phyloP scores from a whole-genome alignment of 306 rosid species.

The Pueraria montana region DNA sequence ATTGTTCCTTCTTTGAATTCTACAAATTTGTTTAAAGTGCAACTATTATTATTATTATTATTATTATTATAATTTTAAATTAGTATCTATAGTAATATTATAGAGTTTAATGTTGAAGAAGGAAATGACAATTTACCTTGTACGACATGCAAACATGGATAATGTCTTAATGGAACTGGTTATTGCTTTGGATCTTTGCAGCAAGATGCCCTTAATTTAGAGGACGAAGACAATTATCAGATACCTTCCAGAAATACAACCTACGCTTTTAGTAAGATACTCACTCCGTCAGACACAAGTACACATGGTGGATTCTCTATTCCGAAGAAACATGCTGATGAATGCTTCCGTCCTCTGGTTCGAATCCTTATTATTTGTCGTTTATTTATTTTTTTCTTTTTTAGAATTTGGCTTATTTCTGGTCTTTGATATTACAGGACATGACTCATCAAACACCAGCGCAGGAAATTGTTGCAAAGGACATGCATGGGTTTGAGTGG shows the following conservation, averaged over 20 bases:
- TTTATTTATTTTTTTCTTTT: background rate
- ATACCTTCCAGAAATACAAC: conserved; percentile 35
- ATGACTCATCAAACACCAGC: conserved; percentile 65
- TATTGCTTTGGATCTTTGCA: conserved; percentile 47
- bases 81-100: too few relatives aligned
- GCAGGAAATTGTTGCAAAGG: conserved; percentile 68
- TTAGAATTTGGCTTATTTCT: conserved; percentile 12
- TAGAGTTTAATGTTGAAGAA: conserved; percentile 26
- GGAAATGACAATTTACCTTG: background rate
- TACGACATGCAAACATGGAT: conserved; percentile 2
- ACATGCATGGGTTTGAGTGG: conserved; percentile 82
- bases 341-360: conserved; percentile 75
- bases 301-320: conserved; percentile 82
- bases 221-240: conserved; percentile 24
- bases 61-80: background rate
- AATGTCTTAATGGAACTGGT: conserved; percentile 17
- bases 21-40: background rate
- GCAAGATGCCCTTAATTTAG: conserved; percentile 48
- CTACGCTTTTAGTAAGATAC: conserved; percentile 57
- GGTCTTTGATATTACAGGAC: conserved; percentile 61
- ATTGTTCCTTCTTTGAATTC: background rate
- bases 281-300: conserved; percentile 79
- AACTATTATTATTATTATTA: background rate
- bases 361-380: conserved; percentile 47
- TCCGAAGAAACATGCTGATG: conserved; percentile 66